Evolutionary conservation across 1,284 basidiomycete species (phyloP).

Genomic region (Blastosporella zonata): DNA sequence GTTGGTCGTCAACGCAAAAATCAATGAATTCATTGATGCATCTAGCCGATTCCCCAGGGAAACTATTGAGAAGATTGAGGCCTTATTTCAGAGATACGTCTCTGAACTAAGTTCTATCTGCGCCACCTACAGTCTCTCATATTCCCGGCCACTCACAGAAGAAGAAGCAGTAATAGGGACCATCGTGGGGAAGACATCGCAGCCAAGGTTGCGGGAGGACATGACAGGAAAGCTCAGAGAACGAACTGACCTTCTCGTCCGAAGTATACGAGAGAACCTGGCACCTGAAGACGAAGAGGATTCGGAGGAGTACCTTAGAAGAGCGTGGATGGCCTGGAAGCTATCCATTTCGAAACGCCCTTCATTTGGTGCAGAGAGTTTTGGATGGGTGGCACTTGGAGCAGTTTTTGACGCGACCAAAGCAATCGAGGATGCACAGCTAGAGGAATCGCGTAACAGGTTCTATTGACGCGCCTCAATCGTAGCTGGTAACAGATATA

Average conservation of each 20-base stretch:
- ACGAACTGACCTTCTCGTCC: constrained; percentile 49
- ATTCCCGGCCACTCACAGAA: constrained; percentile 46
- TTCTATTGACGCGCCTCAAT: constrained; percentile 17
- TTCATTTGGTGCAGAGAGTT: constrained; percentile 57
- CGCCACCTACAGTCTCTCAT: constrained; percentile 44
- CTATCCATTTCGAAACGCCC: constrained; percentile 35
- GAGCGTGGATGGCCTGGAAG: constrained; percentile 53
- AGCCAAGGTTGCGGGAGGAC: constrained; percentile 51
- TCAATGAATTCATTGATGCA: constrained; percentile 28
- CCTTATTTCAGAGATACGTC: constrained; percentile 44
- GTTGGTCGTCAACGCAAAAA: constrained; percentile 25
- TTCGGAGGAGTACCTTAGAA: constrained; percentile 36
- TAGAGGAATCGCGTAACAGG: constrained; percentile 19
- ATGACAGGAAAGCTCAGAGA: constrained; percentile 52
- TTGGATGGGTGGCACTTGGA: constrained; percentile 57
- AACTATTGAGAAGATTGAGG: constrained; percentile 22
- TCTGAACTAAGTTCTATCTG: constrained; percentile 50
- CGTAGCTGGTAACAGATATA: constrained; percentile 8
- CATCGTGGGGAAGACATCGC: constrained; percentile 56
- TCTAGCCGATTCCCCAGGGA: constrained; percentile 19
- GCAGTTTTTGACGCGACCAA: constrained; percentile 47
- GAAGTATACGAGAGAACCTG: constrained; percentile 44
- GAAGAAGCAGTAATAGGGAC: constrained; percentile 63
- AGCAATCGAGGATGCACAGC: constrained; percentile 31
- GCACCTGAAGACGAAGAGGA: constrained; percentile 41